These are phyloP conservation scores for Bruguiera sexangula DNA, from an alignment of 345 rosid genomes.

Conservation along the genomic window DNA sequence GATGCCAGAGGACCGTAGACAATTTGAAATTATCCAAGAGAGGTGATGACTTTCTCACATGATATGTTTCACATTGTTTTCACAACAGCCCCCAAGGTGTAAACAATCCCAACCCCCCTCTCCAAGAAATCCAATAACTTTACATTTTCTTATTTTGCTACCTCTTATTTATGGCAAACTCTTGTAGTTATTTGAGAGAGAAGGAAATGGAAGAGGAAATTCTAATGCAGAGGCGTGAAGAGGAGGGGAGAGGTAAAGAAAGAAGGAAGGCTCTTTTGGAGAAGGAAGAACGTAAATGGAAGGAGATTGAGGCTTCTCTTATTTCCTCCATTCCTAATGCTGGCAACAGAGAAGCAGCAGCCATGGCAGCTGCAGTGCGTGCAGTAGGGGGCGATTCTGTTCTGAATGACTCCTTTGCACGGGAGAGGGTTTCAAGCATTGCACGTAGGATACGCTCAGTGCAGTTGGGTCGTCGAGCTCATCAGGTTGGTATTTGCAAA, in stretches of 20 bases:
- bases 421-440: conserved; percentile 97
- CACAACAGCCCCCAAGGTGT: not conserved
- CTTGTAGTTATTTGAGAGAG: conserved; percentile 83
- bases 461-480: conserved; percentile 91
- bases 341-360: conserved; percentile 99
- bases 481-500: conserved; percentile 47
- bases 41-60: conserved; percentile 47
- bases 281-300: conserved; percentile 99
- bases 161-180: conserved; percentile 9
- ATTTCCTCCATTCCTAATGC: conserved; percentile 98
- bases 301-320: conserved; percentile 99
- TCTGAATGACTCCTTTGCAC: conserved; percentile 97
- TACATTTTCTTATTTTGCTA: conserved; percentile 1
- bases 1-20: conserved; percentile 99
- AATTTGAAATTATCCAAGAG: conserved; percentile 96
- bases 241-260: conserved; percentile 99
- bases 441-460: conserved; percentile 87
- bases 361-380: conserved; percentile 99
- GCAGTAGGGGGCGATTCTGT: conserved; percentile 99
- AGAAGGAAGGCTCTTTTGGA: conserved; percentile 96
- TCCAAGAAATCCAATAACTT: not conserved
- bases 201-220: conserved; percentile 99
- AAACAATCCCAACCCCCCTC: not conserved
- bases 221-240: conserved; percentile 97
- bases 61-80: conserved; percentile 5